These are phyloP conservation scores for Cicer bijugum DNA, from an alignment of 306 rosid species.

Conservation along the genomic window DNA sequence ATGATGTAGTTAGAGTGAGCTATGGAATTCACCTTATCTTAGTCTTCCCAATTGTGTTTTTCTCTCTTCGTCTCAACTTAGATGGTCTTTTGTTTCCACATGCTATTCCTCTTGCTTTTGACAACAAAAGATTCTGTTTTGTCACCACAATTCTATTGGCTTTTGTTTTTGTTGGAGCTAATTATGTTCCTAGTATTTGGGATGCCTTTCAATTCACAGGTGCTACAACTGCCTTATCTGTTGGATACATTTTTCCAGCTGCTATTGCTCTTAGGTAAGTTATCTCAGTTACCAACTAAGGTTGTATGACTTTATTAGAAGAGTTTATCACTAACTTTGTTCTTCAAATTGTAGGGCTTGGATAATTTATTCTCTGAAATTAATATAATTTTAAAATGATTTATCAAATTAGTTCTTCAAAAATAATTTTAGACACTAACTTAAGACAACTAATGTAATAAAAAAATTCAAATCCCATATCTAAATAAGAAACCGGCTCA, in stretches of 20 bases:
- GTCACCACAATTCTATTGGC: conserved; percentile 61
- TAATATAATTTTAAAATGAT: too few relatives aligned
- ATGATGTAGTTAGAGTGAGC: conserved; percentile 71
- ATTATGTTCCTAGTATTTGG: conserved; percentile 79
- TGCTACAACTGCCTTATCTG: conserved; percentile 68
- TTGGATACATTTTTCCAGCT: conserved; percentile 72
- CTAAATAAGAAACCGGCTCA: too few relatives aligned
- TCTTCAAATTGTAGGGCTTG: too few relatives aligned
- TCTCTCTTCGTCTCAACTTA: conserved; percentile 73
- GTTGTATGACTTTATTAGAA: too few relatives aligned
- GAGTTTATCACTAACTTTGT: too few relatives aligned
- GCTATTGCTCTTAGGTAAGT: conserved; percentile 63
- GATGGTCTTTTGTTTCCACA: conserved; percentile 72
- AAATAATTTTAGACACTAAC: too few relatives aligned
- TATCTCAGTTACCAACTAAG: too few relatives aligned
- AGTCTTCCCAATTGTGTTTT: conserved; percentile 78
- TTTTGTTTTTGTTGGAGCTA: conserved; percentile 69
- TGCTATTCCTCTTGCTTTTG: conserved; percentile 62
- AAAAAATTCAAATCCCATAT: too few relatives aligned
- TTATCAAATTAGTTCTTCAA: too few relatives aligned
- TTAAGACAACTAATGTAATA: too few relatives aligned
- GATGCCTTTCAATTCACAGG: conserved; percentile 87
- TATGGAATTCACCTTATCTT: conserved; percentile 80
- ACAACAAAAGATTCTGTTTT: conserved; percentile 59
- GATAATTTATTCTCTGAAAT: too few relatives aligned